Evolutionary conservation across 2,329 filamentous ascomycete genomes (phyloP), one percentile per base, ranked within the genome.

Genomic region (Fusarium algeriense): DNA sequence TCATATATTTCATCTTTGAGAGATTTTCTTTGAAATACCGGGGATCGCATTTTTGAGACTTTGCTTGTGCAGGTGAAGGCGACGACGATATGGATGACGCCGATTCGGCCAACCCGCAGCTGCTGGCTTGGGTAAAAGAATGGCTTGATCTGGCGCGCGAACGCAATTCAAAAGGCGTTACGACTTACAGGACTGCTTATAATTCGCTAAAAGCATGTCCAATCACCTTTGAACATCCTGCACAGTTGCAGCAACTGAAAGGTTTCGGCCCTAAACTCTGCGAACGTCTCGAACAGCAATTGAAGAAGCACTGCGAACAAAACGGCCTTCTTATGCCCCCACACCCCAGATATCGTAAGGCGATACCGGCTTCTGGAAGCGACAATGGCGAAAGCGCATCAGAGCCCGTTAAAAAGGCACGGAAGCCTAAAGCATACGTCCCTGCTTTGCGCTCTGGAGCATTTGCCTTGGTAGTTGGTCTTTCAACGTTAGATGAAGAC

Each of bases 171-270:
- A 94, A 93, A 78, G 91, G 91, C 26, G 81, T 90, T 28, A 88
- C 86, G n/a, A 90, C 88, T 0, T 95, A 94, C 79, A 92, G 89
- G 70, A 89, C 91, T 73, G 93, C 93, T 2, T 93, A 93, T 76
- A 87, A 93, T 63, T 92, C 93, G 5, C 88, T 96, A 79, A 93
- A 91, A 80, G 88, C 88, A 15, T 95, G 92, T 70, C 93, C 93
- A 1, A 83, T 93, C 41, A 81, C 82, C 3, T 93, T 94, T 71
- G 83, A 87, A 20, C 93, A 96, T 78, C 93, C 93, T 5, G 89
- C 90, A 9, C 88, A 94, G 81, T 88, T 93, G 3, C 87, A 90
- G 73, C 88, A 91, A 73, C 85, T 96, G n/a, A 90, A 89, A 66
- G 92, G 92, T 1, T 90, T 94, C 64, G 93, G 93, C 0, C 87